phyloP scores from a whole-genome alignment of 2,329 filamentous ascomycete species.

The Paradendryphiella salina region DNA sequence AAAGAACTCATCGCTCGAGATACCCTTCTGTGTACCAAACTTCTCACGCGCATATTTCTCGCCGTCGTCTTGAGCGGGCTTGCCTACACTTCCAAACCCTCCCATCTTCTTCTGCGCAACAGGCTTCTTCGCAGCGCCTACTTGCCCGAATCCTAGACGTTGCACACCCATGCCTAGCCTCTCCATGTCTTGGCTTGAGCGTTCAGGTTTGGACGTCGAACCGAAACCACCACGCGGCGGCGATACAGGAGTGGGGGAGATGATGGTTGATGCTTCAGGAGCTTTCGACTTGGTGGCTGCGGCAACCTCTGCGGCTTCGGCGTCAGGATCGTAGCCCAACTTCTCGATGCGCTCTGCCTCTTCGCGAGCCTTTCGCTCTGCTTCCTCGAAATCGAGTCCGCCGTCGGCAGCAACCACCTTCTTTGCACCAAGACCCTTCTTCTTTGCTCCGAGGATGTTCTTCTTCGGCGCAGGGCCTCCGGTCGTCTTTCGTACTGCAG shows the following conservation, averaged over 20 bases:
- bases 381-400: constrained; percentile 87
- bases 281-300: constrained; percentile 47
- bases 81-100: constrained; percentile 86
- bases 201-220: constrained; percentile 57
- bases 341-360: constrained; percentile 96
- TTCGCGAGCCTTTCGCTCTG: constrained; percentile 95
- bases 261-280: constrained; percentile 61
- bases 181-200: constrained; percentile 76
- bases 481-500: constrained; percentile 77
- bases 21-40: constrained; percentile 91
- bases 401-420: constrained; percentile 73
- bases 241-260: constrained; percentile 75
- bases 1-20: constrained; percentile 98
- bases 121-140: constrained; percentile 63
- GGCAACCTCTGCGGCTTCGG: constrained; percentile 60
- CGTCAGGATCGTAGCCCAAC: constrained; percentile 91
- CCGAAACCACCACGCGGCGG: constrained; percentile 66
- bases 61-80: constrained; percentile 69
- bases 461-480: constrained; percentile 70
- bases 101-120: constrained; percentile 73
- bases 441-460: constrained; percentile 82
- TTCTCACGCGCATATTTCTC: constrained; percentile 83
- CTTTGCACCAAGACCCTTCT: constrained; percentile 61
- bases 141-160: constrained; percentile 84
- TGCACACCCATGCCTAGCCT: constrained; percentile 85